These are phyloP conservation scores for Claviceps sp. DNA, from an alignment of 2,329 filamentous ascomycete species.

Conservation along the genomic window DNA sequence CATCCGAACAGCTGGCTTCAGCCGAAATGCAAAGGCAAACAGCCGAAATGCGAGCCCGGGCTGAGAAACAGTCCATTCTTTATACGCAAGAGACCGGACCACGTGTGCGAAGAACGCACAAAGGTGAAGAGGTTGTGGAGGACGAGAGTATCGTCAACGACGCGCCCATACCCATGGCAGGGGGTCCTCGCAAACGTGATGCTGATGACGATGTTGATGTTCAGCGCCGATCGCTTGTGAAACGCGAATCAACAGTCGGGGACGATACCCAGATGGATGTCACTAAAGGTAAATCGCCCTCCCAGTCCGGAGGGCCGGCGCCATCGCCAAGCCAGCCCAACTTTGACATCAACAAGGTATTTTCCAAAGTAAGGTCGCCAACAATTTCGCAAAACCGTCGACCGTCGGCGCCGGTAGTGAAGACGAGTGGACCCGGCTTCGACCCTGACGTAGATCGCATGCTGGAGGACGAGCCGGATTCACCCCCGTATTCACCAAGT, in stretches of 20 bases:
- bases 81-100: constrained; percentile 59
- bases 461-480: constrained; percentile 67
- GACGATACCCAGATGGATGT: constrained; percentile 13
- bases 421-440: constrained; percentile 46
- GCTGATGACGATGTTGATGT: neutral
- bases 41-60: constrained; percentile 62
- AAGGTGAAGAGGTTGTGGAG: constrained; percentile 83
- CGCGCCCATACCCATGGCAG: constrained; percentile 17
- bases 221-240: constrained; percentile 15
- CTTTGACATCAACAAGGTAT: constrained; percentile 80
- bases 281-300: constrained; percentile 20
- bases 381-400: constrained; percentile 33
- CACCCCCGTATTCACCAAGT: constrained; percentile 70
- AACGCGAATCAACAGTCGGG: constrained; percentile 22
- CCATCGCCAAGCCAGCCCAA: constrained; percentile 42
- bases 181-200: constrained; percentile 8
- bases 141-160: constrained; percentile 44
- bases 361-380: constrained; percentile 70
- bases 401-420: constrained; percentile 31
- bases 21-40: constrained; percentile 73
- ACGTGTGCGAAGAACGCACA: constrained; percentile 79
- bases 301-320: constrained; percentile 27
- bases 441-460: constrained; percentile 87
- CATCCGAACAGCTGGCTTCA: constrained; percentile 78
- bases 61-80: constrained; percentile 74